Evolutionary conservation across 768 basidiomycete species (phyloP).

Genomic region (Pleurotus eryngii): DNA sequence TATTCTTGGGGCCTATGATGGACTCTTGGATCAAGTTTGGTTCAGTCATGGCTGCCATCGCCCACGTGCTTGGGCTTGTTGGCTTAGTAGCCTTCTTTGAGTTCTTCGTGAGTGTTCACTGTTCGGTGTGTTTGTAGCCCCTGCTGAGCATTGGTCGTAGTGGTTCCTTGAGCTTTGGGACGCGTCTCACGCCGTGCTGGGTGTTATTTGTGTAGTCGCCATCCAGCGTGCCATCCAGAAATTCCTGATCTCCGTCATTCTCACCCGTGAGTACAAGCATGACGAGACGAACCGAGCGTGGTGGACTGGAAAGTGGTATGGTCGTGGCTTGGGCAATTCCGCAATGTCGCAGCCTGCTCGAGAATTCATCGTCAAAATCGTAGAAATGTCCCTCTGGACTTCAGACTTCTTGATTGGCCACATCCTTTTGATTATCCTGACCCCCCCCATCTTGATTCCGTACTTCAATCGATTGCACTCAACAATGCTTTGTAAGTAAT

Average conservation of each 20-base stretch:
- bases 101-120: conserved; percentile 73
- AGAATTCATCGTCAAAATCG: conserved; percentile 97
- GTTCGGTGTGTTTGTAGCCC: conserved; percentile 18
- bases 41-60: conserved; percentile 87
- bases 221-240: conserved; percentile 94
- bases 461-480: conserved; percentile 88
- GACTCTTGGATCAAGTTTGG: conserved; percentile 84
- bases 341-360: conserved; percentile 94
- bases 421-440: conserved; percentile 82
- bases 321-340: conserved; percentile 85
- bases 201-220: conserved; percentile 83
- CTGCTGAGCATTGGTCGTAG: conserved; percentile 33
- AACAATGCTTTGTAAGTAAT: conserved; percentile 80
- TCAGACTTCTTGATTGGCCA: conserved; percentile 91
- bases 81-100: conserved; percentile 92
- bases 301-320: conserved; percentile 99
- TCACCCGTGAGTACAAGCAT: conserved; percentile 97
- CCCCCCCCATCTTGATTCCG: conserved; percentile 81
- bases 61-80: conserved; percentile 77
- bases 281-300: conserved; percentile 98
- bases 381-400: conserved; percentile 96
- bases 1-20: conserved; percentile 90
- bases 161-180: conserved; percentile 98
- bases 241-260: conserved; percentile 88
- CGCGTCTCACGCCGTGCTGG: conserved; percentile 93